Base-by-base conservation (phyloP, 2,329 filamentous ascomycete genomes). In the Canariomyces notabilis region DNA sequence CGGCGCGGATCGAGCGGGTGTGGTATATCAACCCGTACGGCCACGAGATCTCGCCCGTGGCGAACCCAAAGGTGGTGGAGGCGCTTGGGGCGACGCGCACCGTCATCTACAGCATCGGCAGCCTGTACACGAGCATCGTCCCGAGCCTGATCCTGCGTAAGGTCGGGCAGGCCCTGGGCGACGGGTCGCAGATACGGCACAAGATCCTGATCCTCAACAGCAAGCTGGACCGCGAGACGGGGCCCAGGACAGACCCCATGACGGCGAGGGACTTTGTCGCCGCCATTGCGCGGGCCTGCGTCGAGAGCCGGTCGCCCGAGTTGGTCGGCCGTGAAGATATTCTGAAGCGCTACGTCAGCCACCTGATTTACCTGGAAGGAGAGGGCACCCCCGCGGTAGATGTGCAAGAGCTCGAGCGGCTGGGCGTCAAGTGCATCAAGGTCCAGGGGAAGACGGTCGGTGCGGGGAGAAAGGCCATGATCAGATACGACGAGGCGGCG, bases 11-110 rank as follows among this genome's bases (percentile, higher is more conserved):
- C 56, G 74, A 83, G 44, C 72, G 90, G 2, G 76, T 97, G 23
- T 97, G 89, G 89, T 97, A 97, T 70, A 97, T 97, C 69, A 97
- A 96, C 61, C 91, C 91, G 0, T 97, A 96, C 64, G 91, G 91
- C n/a, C 89, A 96, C 62, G 90, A 96, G 66, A 96, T 97, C 56
- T 80, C 83, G 15, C 87, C 90, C 0, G 77, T 83, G 0, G 86
- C 89, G 2, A 97, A 95, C 59, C 83, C 89, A 0, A 82, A 88
- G 41, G 88, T 91, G 0, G 58, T 95, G 0, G 76, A 80, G 6
- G 80, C 88, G 0, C 64, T 97, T 1, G 69, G 71, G 14, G 68
- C 70, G 2, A 77, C 86, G 0, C 76, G 80, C 46, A 83, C 81
- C 1, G 74, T 96, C 7, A 79, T 97, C 37, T 97, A 95, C 68